These are phyloP conservation scores for Tardiomyces blankii DNA, from an alignment of 1,139 yeast species.

Conservation along the genomic window DNA sequence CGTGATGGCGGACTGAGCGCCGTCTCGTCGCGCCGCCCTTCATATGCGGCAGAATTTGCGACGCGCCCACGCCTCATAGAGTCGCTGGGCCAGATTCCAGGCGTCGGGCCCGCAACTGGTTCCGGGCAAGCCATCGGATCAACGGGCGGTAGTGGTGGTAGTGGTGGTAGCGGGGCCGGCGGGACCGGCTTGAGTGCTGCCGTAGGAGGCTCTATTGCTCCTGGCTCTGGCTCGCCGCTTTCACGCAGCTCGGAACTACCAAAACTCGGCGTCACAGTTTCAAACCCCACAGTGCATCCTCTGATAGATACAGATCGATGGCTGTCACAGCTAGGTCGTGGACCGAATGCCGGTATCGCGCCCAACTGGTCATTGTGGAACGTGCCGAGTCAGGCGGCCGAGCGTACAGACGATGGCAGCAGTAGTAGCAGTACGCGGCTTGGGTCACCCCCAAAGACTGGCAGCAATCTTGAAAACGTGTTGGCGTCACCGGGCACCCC, in stretches of 20 bases:
- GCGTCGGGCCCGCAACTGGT: no score
- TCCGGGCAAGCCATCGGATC: no score
- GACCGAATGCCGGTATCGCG: background rate
- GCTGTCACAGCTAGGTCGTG: background rate
- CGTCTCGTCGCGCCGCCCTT: conserved; percentile 22
- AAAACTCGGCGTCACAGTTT: background rate
- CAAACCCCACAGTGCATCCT: background rate
- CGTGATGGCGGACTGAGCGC: conserved; percentile 14
- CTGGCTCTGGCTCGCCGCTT: background rate
- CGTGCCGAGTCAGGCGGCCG: background rate
- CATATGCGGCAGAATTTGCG: conserved; percentile 25
- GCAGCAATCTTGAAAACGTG: no score
- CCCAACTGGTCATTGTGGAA: background rate
- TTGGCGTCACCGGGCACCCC: background rate
- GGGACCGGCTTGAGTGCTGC: background rate
- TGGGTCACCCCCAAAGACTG: no score
- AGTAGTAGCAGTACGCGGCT: no score
- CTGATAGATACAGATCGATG: background rate
- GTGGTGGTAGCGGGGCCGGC: background rate
- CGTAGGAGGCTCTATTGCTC: background rate
- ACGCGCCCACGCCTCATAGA: conserved; percentile 15
- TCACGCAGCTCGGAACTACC: background rate
- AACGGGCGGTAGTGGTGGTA: no score
- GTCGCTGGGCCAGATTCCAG: background rate
- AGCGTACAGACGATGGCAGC: no score